Evolutionary conservation across 352 stramenopile genomes (phyloP).

Genomic region (Stephanocyclus meneghinianus): DNA sequence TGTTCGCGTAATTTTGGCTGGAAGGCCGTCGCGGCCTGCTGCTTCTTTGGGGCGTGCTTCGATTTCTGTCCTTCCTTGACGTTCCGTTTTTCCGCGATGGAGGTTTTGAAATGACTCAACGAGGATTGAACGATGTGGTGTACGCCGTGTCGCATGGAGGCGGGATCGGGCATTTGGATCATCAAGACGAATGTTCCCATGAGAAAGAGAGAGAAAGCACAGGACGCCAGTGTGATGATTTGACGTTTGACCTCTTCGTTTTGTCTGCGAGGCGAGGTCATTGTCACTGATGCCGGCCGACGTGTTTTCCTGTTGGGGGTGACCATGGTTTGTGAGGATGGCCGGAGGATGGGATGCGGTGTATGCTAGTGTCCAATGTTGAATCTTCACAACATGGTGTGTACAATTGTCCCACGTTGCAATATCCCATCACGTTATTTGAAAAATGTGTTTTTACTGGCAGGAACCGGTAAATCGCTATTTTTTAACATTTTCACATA

Average conservation of each 20-base stretch:
- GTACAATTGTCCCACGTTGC: too few relatives aligned
- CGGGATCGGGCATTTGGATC: constrained; percentile 4
- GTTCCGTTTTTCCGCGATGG: not conserved
- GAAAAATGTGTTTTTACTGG: too few relatives aligned
- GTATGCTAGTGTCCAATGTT: too few relatives aligned
- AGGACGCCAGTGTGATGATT: not conserved
- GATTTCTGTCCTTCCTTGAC: not conserved
- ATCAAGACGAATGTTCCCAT: constrained; percentile 4
- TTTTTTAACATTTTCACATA: too few relatives aligned
- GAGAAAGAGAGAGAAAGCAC: constrained; percentile 9
- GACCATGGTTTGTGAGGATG: not conserved
- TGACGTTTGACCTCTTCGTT: constrained; percentile 11
- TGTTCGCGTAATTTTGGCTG: not conserved
- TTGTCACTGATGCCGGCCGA: not conserved
- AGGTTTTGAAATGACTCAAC: not conserved
- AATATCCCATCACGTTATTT: too few relatives aligned
- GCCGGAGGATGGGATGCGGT: too few relatives aligned
- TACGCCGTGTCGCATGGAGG: not conserved
- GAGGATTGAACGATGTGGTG: not conserved
- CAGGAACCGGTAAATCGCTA: too few relatives aligned
- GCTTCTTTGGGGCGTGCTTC: not conserved
- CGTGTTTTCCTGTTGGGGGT: constrained; percentile 12
- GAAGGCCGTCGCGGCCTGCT: not conserved
- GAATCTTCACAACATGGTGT: too few relatives aligned
- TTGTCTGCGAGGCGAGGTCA: not conserved